Base-by-base conservation (phyloP, 805 yeast genomes). In the Pichia manshurica region DNA sequence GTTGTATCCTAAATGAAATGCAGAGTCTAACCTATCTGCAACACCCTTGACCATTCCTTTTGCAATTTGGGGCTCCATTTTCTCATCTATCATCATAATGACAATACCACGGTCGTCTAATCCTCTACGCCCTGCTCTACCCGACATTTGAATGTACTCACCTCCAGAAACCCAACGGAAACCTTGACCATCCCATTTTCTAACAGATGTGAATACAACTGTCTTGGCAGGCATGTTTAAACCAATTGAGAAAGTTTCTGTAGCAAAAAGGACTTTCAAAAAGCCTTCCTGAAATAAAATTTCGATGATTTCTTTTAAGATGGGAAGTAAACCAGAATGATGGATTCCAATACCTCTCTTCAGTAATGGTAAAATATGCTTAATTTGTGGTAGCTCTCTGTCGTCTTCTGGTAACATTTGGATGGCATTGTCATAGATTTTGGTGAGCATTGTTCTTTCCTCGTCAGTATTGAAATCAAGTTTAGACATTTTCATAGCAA, bases 81-180 rank as follows among this genome's bases (percentile, higher is more conserved):
- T 93, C 64, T 93, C 98, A 64, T 93, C 98, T 65, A 93, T 89
- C 99, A 93, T 93, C 93, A 93, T 87, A 56, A 93, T 93, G 43
- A 93, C 99, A 66, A 93, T 89, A 70, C 99, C 99, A 66, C 99
- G 84, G 65, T 93, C 99, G 75, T 93, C 99, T 58, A 93, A 77
- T 62, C 99, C 99, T 77, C 99, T 87, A 75, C 99, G 90, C 58
- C 99, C 99, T 20, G 99, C 99, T 68, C 99, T 82, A 56, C 99
- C 99, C 39, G 96, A 87, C 99, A 93, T 93, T 71, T 93, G 99
- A 62, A 93, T 93, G 68, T 93, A 93, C 70, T 93, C 99, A 72
- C 99, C 99, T 50, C 99, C 99, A 48, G 96, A 87, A 29, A 93
- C 97, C 99, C 99, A 93, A 69, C 99, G 82, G 74, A 91, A 89